Conservation (phyloP, 148 eudicot genomes). For the Nepenthes gracilis region DNA sequence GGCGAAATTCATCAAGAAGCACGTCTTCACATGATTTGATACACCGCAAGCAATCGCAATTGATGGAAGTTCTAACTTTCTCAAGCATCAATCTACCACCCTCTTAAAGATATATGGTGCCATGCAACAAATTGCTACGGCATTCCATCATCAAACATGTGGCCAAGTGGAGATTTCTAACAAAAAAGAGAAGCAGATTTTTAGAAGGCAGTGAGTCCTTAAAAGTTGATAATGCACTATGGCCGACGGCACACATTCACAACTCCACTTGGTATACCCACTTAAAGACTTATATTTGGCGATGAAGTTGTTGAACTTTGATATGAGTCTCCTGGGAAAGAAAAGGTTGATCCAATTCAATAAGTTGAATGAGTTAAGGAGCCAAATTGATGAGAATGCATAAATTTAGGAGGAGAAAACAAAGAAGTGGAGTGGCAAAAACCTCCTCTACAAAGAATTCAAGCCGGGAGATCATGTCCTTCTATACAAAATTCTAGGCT, state of each 20-base stretch:
- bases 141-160: neutral
- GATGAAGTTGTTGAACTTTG: neutral
- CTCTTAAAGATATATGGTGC: neutral
- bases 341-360: neutral
- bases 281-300: neutral
- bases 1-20: neutral
- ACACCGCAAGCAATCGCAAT: conserved; percentile 3
- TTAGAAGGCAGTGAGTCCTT: neutral
- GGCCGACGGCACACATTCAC: neutral
- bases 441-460: neutral
- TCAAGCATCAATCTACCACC: neutral
- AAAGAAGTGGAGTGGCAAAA: conserved; percentile 5
- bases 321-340: neutral
- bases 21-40: conserved; percentile 5
- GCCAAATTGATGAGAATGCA: conserved; percentile 6
- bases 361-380: conserved; percentile 4
- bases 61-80: conserved; percentile 3
- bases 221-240: conserved; percentile 5
- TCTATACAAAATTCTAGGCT: too few relatives aligned
- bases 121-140: neutral
- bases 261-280: neutral
- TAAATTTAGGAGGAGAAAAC: conserved; percentile 2
- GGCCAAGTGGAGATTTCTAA: conserved; percentile 6
- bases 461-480: neutral
- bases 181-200: neutral